A percentile compares a stretch with the other conserved stretches of the same genome.
These are phyloP conservation scores for Cicer chorassanicum DNA, from an alignment of 306 rosid species.

Conservation along the genomic window DNA sequence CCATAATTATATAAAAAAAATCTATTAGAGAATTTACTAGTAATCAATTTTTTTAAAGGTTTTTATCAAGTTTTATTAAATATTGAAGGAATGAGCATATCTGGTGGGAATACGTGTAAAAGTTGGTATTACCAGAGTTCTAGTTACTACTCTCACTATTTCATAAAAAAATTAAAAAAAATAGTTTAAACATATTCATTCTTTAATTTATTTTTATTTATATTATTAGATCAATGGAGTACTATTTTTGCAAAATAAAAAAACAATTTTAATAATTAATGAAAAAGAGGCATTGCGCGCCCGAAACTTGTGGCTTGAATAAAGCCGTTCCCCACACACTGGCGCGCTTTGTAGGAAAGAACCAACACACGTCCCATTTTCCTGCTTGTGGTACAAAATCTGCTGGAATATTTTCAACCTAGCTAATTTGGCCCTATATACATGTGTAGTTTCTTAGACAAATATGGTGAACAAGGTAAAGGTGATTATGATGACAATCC, in stretches of 20 bases:
- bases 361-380: constrained; percentile 14
- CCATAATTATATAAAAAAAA: no score
- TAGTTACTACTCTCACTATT: no score
- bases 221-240: no score
- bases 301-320: constrained; percentile 65
- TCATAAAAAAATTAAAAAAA: no score
- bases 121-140: no score
- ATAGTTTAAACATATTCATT: no score
- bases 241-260: constrained; percentile 27
- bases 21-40: no score
- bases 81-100: no score
- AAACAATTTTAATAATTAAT: constrained; percentile 1
- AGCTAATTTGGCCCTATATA: not conserved
- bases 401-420: not conserved
- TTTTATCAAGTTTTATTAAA: no score
- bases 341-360: not conserved
- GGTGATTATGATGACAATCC: not conserved
- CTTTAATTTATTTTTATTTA: no score
- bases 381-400: not conserved
- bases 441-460: not conserved
- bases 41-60: no score
- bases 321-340: constrained; percentile 46
- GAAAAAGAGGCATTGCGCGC: constrained; percentile 43
- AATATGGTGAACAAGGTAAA: not conserved
- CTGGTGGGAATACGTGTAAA: no score